Evolutionary conservation across 2,329 filamentous ascomycete genomes (phyloP), one percentile per base, ranked within the genome.

Genomic region (Paraphaeosphaeria minitans): DNA sequence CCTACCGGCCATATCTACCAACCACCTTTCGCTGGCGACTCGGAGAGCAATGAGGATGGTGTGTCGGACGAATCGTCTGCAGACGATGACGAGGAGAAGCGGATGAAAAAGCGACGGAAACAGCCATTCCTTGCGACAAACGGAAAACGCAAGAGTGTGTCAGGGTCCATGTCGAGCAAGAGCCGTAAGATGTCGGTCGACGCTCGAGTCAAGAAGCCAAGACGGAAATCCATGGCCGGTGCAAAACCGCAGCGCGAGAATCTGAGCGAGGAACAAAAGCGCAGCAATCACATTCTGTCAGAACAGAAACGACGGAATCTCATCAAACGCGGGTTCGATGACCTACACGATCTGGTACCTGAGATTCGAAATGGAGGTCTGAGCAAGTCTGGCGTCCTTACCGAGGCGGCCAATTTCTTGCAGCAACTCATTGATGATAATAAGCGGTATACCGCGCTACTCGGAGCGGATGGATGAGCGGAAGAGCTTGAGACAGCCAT

Each of bases 221-320:
- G 71, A 50, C 65, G 72, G 6, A 49, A 61, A 5, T 64, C 70
- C 1, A 60, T 71, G 16, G 63, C 68, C 0, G 61, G 65, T 5
- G 67, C 70, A 41, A 75, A 72, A 53, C 50, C 66, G 8, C 72
- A 71, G 24, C 73, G 74, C 35, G 85, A 89, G 68, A 89, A 89
- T 63, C 74, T 95, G 4, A 86, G 87, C 0, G 90, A 94, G 65
- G 88, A 90, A 60, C 90, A 95, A 76, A 95, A 94, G 77, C 84
- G 91, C 47, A 89, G 88, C 69, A 96, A 97, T 66, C 92, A 96
- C 71, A 95, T 96, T 64, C 83, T 88, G 53, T 95, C 92, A 53
- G 92, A 96, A 73, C 91, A 96, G 78, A 96, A 95, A 76, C 85
- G 93, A 35, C 84, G 92, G 49, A 92, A 91, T 27, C 81, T 93